Conservation (phyloP, 2,329 filamentous ascomycete genomes). For the Pseudogymnoascus sp. region DNA sequence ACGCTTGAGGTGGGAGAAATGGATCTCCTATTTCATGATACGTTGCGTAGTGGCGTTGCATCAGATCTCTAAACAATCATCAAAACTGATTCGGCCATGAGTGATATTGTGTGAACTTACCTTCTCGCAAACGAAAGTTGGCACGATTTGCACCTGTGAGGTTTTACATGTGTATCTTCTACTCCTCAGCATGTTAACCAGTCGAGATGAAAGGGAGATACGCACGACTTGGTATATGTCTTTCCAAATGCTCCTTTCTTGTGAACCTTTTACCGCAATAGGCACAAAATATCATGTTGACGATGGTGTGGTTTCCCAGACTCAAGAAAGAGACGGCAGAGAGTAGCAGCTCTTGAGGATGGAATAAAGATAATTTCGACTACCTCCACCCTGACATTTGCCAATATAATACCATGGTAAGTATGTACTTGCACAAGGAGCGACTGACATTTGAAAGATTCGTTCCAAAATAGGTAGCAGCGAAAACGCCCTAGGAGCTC, state of each 20-base stretch:
- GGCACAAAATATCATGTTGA: constrained; percentile 39
- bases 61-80: constrained; percentile 33
- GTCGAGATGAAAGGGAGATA: constrained; percentile 8
- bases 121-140: constrained; percentile 42
- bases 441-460: neutral
- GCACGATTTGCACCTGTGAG: constrained; percentile 41
- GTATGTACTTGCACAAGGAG: neutral
- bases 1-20: constrained; percentile 36
- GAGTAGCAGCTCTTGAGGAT: neutral
- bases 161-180: constrained; percentile 47
- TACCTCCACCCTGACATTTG: neutral
- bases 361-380: neutral
- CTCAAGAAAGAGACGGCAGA: neutral
- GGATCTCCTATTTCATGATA: constrained; percentile 43
- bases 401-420: neutral
- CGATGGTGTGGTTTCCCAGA: neutral
- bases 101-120: constrained; percentile 24
- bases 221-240: constrained; percentile 45
- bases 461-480: neutral
- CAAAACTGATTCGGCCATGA: neutral
- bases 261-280: constrained; percentile 49
- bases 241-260: constrained; percentile 48
- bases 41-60: constrained; percentile 42
- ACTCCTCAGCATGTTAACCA: neutral
- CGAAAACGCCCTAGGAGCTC: neutral